Evolutionary conservation across 2,329 filamentous ascomycete species (phyloP).

Genomic region (Paracamarosporium sp.): DNA sequence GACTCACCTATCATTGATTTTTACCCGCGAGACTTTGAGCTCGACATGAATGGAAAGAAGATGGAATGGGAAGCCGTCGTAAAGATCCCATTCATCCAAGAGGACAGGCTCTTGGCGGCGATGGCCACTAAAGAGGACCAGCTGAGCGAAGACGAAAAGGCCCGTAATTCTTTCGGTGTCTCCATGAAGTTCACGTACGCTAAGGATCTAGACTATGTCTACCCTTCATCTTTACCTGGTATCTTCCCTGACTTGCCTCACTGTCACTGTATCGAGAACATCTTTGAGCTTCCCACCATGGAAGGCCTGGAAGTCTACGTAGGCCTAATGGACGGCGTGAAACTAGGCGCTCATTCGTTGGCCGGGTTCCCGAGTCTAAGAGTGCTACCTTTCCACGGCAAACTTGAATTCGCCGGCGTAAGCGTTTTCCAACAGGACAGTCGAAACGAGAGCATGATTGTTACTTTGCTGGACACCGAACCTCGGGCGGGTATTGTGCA

Average conservation of each 20-base stretch:
- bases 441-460: slow-evolving; percentile 93
- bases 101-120: slow-evolving; percentile 80
- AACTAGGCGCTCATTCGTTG: slow-evolving; percentile 81
- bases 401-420: slow-evolving; percentile 85
- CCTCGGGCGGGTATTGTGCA: slow-evolving; percentile 71
- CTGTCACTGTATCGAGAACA: slow-evolving; percentile 93
- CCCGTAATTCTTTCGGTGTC: slow-evolving; percentile 88
- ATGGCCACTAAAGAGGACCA: slow-evolving; percentile 85
- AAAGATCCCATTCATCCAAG: slow-evolving; percentile 98
- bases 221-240: slow-evolving; percentile 85
- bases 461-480: slow-evolving; percentile 81
- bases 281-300: slow-evolving; percentile 91
- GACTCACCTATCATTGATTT: slow-evolving; percentile 96
- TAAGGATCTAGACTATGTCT: slow-evolving; percentile 76
- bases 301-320: slow-evolving; percentile 87
- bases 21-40: slow-evolving; percentile 93
- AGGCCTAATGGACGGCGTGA: slow-evolving; percentile 82
- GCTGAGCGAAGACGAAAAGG: slow-evolving; percentile 78
- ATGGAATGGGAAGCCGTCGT: slow-evolving; percentile 99
- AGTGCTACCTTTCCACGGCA: slow-evolving; percentile 81
- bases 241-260: slow-evolving; percentile 87
- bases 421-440: slow-evolving; percentile 96
- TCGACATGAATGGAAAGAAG: slow-evolving; percentile 99
- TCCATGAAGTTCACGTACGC: slow-evolving; percentile 92
- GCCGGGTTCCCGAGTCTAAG: slow-evolving; percentile 93